phyloP scores from a whole-genome alignment of 352 stramenopile genomes.

The Aphanomyces invadans region DNA sequence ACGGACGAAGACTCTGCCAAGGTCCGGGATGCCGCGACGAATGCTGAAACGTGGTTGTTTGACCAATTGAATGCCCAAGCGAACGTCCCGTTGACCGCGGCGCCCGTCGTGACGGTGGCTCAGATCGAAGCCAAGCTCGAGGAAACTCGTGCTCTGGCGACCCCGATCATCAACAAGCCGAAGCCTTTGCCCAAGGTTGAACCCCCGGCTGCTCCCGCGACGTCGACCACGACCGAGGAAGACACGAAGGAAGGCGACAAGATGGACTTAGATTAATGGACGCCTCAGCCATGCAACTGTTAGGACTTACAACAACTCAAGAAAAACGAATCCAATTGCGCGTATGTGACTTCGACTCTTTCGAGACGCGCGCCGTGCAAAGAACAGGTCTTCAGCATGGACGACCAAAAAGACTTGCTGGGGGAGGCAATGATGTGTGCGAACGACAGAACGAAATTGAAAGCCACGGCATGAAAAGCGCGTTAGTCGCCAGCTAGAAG shows the following conservation, averaged over 20 bases:
- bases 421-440: no score
- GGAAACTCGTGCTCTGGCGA: slow-evolving; percentile 81
- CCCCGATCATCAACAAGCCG: slow-evolving; percentile 96
- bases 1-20: slow-evolving; percentile 92
- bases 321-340: slow-evolving; percentile 1
- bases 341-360: not conserved
- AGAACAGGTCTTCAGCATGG: no score
- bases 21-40: slow-evolving; percentile 84
- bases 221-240: slow-evolving; percentile 32
- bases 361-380: no score
- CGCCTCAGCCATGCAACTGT: not conserved
- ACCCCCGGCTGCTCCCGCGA: slow-evolving; percentile 36
- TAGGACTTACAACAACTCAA: no score
- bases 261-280: slow-evolving; percentile 80
- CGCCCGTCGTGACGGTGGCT: slow-evolving; percentile 88
- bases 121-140: slow-evolving; percentile 87
- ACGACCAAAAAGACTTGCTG: no score
- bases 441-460: no score
- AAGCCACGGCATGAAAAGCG: no score
- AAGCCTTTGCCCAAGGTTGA: slow-evolving; percentile 85
- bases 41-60: slow-evolving; percentile 93
- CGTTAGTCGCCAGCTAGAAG: no score
- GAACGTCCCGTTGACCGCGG: slow-evolving; percentile 65
- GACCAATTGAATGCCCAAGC: slow-evolving; percentile 94
- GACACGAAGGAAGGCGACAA: slow-evolving; percentile 57